A percentile compares a stretch with the other conserved stretches of the same genome.
Evolutionary conservation across 805 yeast genomes (phyloP).

Genomic region (Candida yuanshanica): DNA sequence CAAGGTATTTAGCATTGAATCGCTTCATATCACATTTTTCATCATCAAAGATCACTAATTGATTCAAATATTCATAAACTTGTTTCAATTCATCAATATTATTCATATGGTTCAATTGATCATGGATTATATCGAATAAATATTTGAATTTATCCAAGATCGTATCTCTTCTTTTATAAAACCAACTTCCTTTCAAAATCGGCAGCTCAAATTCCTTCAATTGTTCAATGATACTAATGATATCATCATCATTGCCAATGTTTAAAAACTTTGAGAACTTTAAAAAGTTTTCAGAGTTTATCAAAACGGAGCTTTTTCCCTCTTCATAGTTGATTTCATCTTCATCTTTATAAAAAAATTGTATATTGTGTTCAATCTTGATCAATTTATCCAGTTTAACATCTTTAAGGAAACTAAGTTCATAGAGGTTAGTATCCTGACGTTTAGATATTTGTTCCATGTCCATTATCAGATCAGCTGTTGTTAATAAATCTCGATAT

Average conservation of each 20-base stretch:
- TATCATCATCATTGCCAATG: conserved; percentile 5
- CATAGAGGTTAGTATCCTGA: conserved; percentile 18
- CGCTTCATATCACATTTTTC: neutral
- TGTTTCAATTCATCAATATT: conserved; percentile 6
- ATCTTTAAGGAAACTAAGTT: conserved; percentile 16
- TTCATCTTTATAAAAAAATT: neutral
- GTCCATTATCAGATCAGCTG: conserved; percentile 22
- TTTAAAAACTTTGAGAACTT: conserved; percentile 7
- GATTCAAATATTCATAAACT: conserved; percentile 3
- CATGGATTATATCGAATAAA: neutral
- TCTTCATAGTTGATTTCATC: neutral
- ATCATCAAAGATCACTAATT: neutral
- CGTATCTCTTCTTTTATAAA: neutral
- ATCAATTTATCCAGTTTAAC: conserved; percentile 8
- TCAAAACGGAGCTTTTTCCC: neutral
- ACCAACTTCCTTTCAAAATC: conserved; percentile 1
- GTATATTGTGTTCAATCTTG: conserved; percentile 14
- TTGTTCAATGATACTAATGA: neutral
- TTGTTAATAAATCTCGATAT: conserved; percentile 21
- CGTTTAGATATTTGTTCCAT: conserved; percentile 16
- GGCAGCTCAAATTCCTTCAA: conserved; percentile 3
- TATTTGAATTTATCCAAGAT: conserved; percentile 4
- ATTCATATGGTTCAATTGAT: conserved; percentile 1
- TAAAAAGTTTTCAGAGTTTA: conserved; percentile 3
- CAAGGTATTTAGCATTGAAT: neutral